phyloP scores from a whole-genome alignment of 2,329 filamentous ascomycete genomes.

The Stromatinia cepivora region DNA sequence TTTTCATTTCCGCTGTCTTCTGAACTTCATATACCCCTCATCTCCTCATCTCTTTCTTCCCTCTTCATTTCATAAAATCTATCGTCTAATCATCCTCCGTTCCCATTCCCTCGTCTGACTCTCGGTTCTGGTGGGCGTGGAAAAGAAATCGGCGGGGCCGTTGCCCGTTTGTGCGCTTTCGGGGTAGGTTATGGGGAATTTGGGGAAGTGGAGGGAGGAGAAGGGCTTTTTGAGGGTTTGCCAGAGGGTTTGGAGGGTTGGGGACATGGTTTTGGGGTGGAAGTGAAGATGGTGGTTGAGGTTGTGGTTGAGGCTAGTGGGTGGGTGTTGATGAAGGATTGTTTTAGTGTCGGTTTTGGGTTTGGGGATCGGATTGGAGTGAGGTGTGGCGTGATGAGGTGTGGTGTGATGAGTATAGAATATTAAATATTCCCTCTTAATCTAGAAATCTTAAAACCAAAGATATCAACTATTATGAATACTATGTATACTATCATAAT shows the following conservation, averaged over 20 bases:
- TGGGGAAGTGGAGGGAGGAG: background rate
- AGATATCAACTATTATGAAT: too few relatives aligned
- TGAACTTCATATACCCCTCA: too few relatives aligned
- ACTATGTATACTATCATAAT: too few relatives aligned
- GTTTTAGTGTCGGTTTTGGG: background rate
- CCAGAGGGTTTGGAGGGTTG: background rate
- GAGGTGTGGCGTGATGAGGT: background rate
- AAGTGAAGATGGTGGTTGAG: too few relatives aligned
- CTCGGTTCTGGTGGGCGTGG: background rate
- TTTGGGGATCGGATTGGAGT: background rate
- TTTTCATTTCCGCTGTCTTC: too few relatives aligned
- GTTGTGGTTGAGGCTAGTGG: background rate
- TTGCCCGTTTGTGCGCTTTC: background rate
- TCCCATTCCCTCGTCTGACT: conserved; percentile 15
- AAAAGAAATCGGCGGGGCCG: background rate
- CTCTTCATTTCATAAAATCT: background rate
- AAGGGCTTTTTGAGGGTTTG: conserved; percentile 1
- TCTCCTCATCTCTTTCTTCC: too few relatives aligned
- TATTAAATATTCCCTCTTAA: background rate
- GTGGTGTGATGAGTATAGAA: background rate
- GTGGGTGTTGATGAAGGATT: background rate
- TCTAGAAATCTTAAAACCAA: background rate
- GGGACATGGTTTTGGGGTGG: background rate
- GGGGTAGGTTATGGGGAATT: background rate
- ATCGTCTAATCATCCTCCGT: conserved; percentile 10